These are phyloP conservation scores for Pichia terricola DNA, from an alignment of 1,139 yeast genomes.

Conservation along the genomic window DNA sequence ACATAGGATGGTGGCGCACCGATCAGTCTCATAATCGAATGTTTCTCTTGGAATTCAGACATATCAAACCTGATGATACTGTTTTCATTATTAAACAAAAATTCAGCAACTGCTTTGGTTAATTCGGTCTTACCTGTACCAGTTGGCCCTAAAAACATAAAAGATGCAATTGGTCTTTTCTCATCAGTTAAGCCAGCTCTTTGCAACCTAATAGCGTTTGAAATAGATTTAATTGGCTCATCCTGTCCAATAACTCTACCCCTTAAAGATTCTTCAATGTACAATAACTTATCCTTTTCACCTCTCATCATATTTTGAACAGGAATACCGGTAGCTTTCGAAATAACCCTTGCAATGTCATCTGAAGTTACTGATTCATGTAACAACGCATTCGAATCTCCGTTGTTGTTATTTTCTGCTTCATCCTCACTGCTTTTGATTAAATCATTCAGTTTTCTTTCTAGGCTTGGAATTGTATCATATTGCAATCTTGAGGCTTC, in stretches of 20 bases:
- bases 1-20: constrained; percentile 99
- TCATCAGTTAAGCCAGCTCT: constrained; percentile 94
- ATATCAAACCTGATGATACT: constrained; percentile 88
- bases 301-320: constrained; percentile 88
- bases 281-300: constrained; percentile 80
- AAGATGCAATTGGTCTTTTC: constrained; percentile 90
- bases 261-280: constrained; percentile 73
- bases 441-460: constrained; percentile 48
- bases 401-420: constrained; percentile 20
- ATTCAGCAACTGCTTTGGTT: constrained; percentile 85
- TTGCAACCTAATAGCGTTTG: constrained; percentile 92
- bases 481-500: constrained; percentile 86
- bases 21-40: constrained; percentile 76
- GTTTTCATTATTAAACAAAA: constrained; percentile 78
- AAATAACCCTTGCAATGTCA: constrained; percentile 85
- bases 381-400: constrained; percentile 32
- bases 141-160: constrained; percentile 93
- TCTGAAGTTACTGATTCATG: constrained; percentile 93
- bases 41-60: constrained; percentile 97
- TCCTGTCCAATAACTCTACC: constrained; percentile 89
- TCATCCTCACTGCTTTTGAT: constrained; percentile 30
- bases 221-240: constrained; percentile 79
- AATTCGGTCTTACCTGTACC: constrained; percentile 98
- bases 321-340: constrained; percentile 95
- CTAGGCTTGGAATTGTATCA: constrained; percentile 72